Evolutionary conservation across 1,284 basidiomycete genomes (phyloP).

Genomic region (Naganishia cerealis): DNA sequence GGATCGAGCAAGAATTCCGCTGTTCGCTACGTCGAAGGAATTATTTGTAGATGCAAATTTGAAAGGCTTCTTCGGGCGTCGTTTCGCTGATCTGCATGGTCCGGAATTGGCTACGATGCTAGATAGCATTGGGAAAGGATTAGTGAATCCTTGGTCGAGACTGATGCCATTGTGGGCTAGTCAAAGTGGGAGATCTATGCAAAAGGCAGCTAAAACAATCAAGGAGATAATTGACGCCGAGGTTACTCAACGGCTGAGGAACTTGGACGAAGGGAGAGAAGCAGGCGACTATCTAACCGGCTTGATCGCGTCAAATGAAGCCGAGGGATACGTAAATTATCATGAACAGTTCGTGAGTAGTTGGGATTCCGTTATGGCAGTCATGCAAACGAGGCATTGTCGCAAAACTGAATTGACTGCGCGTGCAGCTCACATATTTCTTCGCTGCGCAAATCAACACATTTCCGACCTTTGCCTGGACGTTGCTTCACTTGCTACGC

Average conservation of each 20-base stretch:
- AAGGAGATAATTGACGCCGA: constrained; percentile 1
- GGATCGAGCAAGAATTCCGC: background rate
- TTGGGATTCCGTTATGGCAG: no score
- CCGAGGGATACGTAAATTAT: background rate
- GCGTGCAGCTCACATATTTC: background rate
- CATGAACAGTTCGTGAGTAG: constrained; percentile 2
- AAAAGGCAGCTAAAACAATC: background rate
- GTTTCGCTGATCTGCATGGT: constrained; percentile 2
- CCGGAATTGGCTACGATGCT: background rate
- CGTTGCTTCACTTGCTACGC: constrained; percentile 14
- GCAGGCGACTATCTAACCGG: constrained; percentile 12
- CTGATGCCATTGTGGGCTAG: constrained; percentile 24
- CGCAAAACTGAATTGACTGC: background rate
- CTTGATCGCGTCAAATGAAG: background rate
- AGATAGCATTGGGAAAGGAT: background rate
- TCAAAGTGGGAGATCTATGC: constrained; percentile 6
- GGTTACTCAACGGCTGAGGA: background rate
- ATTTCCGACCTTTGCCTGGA: constrained; percentile 4
- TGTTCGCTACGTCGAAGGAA: background rate
- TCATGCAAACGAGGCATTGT: no score
- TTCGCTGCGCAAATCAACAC: constrained; percentile 15
- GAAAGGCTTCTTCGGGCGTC: constrained; percentile 1
- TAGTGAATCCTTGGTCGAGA: constrained; percentile 12
- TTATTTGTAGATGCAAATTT: constrained; percentile 13
- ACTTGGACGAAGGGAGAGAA: constrained; percentile 7